A percentile compares a stretch with the other conserved stretches of the same genome.
Evolutionary conservation across 495 filamentous ascomycete genomes (phyloP).

Genomic region (Talaromyces adpressus): DNA sequence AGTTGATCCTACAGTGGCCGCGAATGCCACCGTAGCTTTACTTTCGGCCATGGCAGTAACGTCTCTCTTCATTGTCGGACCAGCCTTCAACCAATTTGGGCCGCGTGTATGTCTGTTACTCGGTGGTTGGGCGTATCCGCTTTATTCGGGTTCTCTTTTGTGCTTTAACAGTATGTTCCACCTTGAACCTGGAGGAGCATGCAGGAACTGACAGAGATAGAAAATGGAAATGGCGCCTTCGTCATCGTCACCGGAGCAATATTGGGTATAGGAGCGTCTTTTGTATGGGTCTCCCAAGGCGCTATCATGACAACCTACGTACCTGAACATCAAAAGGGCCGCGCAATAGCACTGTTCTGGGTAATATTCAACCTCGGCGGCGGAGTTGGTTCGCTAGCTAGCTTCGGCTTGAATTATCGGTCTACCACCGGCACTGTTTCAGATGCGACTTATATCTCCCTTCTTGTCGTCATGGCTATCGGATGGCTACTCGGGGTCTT

Average conservation of each 20-base stretch:
- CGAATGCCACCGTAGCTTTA: constrained; percentile 36
- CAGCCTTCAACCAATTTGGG: constrained; percentile 33
- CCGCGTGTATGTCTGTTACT: constrained; percentile 31
- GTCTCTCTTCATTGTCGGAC: constrained; percentile 34
- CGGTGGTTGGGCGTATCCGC: constrained; percentile 36
- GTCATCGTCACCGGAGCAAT: constrained; percentile 56
- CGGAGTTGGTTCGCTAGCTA: constrained; percentile 41
- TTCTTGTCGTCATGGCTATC: constrained; percentile 39
- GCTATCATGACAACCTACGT: constrained; percentile 51
- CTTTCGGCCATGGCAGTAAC: constrained; percentile 31
- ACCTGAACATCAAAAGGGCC: constrained; percentile 40
- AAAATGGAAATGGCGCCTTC: constrained; percentile 66
- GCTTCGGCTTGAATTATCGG: constrained; percentile 39
- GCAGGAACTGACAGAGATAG: constrained; percentile 29
- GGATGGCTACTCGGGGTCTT: constrained; percentile 48
- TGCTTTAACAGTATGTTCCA: constrained; percentile 26
- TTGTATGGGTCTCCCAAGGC: constrained; percentile 49
- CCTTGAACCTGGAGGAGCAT: not conserved
- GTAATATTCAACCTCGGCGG: constrained; percentile 49
- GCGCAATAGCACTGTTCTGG: constrained; percentile 46
- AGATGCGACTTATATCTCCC: constrained; percentile 42
- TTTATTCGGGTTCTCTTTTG: constrained; percentile 34
- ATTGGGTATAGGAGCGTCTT: constrained; percentile 42
- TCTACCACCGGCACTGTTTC: constrained; percentile 35
- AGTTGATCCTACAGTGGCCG: constrained; percentile 30